Percentiles rank a stretch among this genome's conserved stretches.
phyloP scores from a whole-genome alignment of 257 asterid genomes.

The Oldenlandia corymbosa region DNA sequence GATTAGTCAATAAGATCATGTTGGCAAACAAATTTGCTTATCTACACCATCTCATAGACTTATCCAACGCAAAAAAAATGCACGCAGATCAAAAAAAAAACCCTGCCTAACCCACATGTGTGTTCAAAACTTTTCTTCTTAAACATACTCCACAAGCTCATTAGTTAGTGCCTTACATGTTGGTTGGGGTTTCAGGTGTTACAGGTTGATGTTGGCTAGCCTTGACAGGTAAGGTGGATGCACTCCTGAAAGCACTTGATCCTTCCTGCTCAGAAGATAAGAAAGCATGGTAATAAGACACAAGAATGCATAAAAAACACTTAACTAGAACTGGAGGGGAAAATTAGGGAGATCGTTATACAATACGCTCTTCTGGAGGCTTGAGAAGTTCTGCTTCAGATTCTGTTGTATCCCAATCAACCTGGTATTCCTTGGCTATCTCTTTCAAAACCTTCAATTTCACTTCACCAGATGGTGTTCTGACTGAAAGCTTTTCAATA shows the following conservation, averaged over 20 bases:
- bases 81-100: not conserved
- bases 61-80: no score
- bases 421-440: slow-evolving; percentile 90
- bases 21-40: no score
- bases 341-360: slow-evolving; percentile 19
- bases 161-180: slow-evolving; percentile 37
- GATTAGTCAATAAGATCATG: no score
- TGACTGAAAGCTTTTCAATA: slow-evolving; percentile 91
- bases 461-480: slow-evolving; percentile 78
- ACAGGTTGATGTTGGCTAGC: slow-evolving; percentile 36
- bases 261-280: slow-evolving; percentile 53
- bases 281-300: not conserved
- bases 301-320: not conserved
- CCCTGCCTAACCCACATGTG: not conserved
- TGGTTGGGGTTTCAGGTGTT: slow-evolving; percentile 35
- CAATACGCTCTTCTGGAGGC: slow-evolving; percentile 85
- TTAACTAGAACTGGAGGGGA: not conserved
- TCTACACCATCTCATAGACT: no score
- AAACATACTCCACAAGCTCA: not conserved
- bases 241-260: slow-evolving; percentile 61
- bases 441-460: slow-evolving; percentile 84
- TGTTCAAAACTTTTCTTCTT: not conserved
- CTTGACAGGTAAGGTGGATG: slow-evolving; percentile 63
- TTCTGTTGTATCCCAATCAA: slow-evolving; percentile 81
- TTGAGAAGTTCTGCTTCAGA: slow-evolving; percentile 79